Evolutionary conservation across 371 early-diverging fungal species (phyloP).

Genomic region (Conidiobolus incongruus): DNA sequence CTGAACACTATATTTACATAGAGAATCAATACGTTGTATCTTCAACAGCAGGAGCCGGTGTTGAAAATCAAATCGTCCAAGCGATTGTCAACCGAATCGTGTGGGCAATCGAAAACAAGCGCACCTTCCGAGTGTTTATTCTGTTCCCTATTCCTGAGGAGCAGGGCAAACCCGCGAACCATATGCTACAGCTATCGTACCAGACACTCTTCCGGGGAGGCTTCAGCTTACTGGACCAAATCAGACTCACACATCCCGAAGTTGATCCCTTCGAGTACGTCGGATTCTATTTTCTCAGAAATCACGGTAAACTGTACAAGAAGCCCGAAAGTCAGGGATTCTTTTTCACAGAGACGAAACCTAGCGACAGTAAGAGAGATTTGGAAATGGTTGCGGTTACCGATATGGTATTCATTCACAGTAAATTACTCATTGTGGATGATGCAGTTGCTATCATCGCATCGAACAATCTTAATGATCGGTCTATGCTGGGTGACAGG

Average conservation of each 20-base stretch:
- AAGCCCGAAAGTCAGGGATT: slow-evolving; percentile 3
- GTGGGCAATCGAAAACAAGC: slow-evolving; percentile 34
- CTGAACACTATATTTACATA: slow-evolving; percentile 72
- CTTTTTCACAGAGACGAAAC: no score
- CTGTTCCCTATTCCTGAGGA: slow-evolving; percentile 59
- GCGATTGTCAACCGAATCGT: slow-evolving; percentile 56
- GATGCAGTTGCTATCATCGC: slow-evolving; percentile 60
- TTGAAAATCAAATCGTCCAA: slow-evolving; percentile 35
- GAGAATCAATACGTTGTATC: slow-evolving; percentile 86
- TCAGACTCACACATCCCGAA: slow-evolving; percentile 8
- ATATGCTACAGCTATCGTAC: slow-evolving; percentile 62
- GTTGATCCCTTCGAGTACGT: not conserved
- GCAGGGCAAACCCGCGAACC: slow-evolving; percentile 46
- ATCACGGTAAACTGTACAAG: not conserved
- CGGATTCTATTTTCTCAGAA: slow-evolving; percentile 1
- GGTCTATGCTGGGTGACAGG: not conserved
- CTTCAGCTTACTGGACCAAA: slow-evolving; percentile 30
- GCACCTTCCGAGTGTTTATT: slow-evolving; percentile 62
- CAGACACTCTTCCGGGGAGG: slow-evolving; percentile 54
- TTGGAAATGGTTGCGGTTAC: slow-evolving; percentile 27
- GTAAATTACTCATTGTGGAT: slow-evolving; percentile 76
- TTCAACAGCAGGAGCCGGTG: slow-evolving; percentile 9
- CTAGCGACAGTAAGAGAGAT: slow-evolving; percentile 2
- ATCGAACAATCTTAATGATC: slow-evolving; percentile 11
- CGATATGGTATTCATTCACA: slow-evolving; percentile 73